A percentile compares a stretch with the other conserved stretches of the same genome.
Evolutionary conservation across 441 rosid genomes (phyloP).

Genomic region (Corymbia citriodora): DNA sequence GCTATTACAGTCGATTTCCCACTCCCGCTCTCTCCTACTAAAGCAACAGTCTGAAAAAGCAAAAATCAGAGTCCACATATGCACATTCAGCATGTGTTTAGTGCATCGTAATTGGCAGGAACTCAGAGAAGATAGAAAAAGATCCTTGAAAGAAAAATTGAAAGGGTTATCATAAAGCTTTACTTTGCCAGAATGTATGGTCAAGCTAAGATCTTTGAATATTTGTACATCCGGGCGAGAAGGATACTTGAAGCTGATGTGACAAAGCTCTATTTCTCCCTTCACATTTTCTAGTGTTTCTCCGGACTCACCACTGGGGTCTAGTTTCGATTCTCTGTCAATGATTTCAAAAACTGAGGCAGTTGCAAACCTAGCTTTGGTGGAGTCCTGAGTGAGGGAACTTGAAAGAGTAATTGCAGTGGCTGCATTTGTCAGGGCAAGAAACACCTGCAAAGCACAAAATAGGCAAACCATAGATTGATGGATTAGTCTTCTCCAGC

Average conservation of each 20-base stretch:
- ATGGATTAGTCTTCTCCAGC: background rate
- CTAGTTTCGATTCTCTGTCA: conserved; percentile 2
- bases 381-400: conserved; percentile 3
- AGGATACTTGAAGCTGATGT: conserved; percentile 9
- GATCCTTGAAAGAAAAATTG: background rate
- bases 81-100: background rate
- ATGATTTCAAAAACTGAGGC: conserved; percentile 6
- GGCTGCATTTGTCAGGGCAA: conserved; percentile 5
- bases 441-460: background rate
- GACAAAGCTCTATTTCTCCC: conserved; percentile 5
- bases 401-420: conserved; percentile 8
- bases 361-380: conserved; percentile 7
- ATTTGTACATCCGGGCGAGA: conserved; percentile 8
- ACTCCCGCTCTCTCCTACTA: conserved; percentile 14
- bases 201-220: conserved; percentile 10
- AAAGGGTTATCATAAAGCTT: background rate
- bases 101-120: background rate
- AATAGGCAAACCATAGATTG: background rate
- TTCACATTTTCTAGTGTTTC: background rate
- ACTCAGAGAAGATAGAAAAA: background rate
- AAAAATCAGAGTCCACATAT: background rate
- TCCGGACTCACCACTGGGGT: conserved; percentile 6
- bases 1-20: conserved; percentile 10
- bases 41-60: conserved; percentile 6
- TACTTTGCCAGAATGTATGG: conserved; percentile 6